Evolutionary conservation across 1,139 yeast species (phyloP).

Genomic region (Scheffersomyces cryptocercus): DNA sequence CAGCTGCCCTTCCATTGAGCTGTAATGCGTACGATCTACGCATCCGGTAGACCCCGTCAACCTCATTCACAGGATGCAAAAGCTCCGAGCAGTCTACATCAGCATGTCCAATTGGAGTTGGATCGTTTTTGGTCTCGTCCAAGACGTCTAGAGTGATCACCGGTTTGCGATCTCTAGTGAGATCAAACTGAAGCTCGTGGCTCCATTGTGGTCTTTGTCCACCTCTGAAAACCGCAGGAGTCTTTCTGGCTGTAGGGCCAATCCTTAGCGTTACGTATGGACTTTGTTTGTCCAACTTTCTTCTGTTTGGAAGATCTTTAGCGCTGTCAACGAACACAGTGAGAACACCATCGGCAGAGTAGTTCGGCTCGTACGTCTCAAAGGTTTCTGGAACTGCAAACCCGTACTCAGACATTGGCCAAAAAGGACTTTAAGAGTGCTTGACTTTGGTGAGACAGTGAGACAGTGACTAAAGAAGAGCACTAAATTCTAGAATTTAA

Average conservation of each 20-base stretch:
- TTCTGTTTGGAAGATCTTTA: constrained; percentile 76
- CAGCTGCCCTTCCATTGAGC: constrained; percentile 77
- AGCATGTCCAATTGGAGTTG: constrained; percentile 82
- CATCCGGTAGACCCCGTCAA: constrained; percentile 65
- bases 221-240: constrained; percentile 74
- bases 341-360: constrained; percentile 48
- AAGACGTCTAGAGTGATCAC: constrained; percentile 69
- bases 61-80: constrained; percentile 49
- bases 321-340: constrained; percentile 54
- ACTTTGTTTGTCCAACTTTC: constrained; percentile 84
- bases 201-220: constrained; percentile 93
- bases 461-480: too few species aligned
- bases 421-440: too few species aligned
- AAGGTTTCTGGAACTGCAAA: background rate
- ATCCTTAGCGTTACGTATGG: constrained; percentile 82
- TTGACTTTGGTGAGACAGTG: too few species aligned
- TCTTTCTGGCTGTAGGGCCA: constrained; percentile 77
- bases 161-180: constrained; percentile 64
- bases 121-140: constrained; percentile 85
- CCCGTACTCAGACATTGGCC: too few species aligned
- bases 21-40: constrained; percentile 83
- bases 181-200: constrained; percentile 68
- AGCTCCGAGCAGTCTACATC: constrained; percentile 78
- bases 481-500: too few species aligned
- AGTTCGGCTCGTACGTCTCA: constrained; percentile 17